Conservation (phyloP, 768 basidiomycete genomes). For the Amanita muscaria region DNA sequence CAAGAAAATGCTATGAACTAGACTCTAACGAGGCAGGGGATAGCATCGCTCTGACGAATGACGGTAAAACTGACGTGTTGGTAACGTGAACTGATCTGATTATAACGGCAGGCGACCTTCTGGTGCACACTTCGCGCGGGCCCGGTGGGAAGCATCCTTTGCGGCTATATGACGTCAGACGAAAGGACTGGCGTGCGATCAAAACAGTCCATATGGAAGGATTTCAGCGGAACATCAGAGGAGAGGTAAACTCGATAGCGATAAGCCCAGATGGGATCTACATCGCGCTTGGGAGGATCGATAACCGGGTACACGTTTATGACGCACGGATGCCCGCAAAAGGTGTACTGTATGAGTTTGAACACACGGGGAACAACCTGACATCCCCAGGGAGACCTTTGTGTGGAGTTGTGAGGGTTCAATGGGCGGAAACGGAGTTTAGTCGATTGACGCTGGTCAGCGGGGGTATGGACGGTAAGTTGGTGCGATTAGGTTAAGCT, state of each 20-base stretch:
- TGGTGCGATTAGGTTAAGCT: neutral
- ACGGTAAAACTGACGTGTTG: slow-evolving; percentile 27
- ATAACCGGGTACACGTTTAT: slow-evolving; percentile 54
- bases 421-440: slow-evolving; percentile 41
- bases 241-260: slow-evolving; percentile 39
- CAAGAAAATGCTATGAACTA: slow-evolving; percentile 23
- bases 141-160: slow-evolving; percentile 25
- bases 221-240: slow-evolving; percentile 22
- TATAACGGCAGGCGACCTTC: slow-evolving; percentile 18
- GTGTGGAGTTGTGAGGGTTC: slow-evolving; percentile 43
- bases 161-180: slow-evolving; percentile 44
- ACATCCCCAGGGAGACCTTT: slow-evolving; percentile 22
- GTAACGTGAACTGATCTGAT: neutral
- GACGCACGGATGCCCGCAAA: slow-evolving; percentile 45
- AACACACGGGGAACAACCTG: slow-evolving; percentile 31
- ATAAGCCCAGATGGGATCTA: slow-evolving; percentile 57
- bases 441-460: slow-evolving; percentile 40
- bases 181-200: slow-evolving; percentile 19
- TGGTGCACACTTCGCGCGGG: slow-evolving; percentile 28
- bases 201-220: slow-evolving; percentile 25
- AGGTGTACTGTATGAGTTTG: slow-evolving; percentile 39
- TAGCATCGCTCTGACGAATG: slow-evolving; percentile 34
- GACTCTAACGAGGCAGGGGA: slow-evolving; percentile 47
- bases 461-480: slow-evolving; percentile 57
- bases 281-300: slow-evolving; percentile 50